Evolutionary conservation across 805 yeast genomes (phyloP), one percentile per base, ranked within the genome.

Genomic region (Lachancea lanzarotensis): DNA sequence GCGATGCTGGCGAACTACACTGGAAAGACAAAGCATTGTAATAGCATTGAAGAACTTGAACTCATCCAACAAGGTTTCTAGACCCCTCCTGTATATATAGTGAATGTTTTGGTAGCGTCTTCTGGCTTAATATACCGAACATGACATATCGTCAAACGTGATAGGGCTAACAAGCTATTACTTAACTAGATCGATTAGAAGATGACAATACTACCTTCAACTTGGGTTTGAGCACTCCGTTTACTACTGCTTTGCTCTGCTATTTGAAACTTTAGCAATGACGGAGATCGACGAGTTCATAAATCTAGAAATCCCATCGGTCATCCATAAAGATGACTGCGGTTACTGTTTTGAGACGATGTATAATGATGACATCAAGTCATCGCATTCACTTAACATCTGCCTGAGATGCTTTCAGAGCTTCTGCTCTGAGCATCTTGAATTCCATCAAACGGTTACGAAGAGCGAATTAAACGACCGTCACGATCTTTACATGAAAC

Each of bases 251-350:
- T 22, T 22, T 22, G 25, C 25, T 22, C 25, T 22, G 8, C 25
- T 6, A 6, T 8, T 22, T 22, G 25, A 8, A 6, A 9, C 22
- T 11, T 15, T 12, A 19, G 38, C 35, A 18, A 46, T 49, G 48
- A 31, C 39, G 9, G 48, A 49, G 49, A 37, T 44, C 13, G 55
- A 50, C 10, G 42, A 30, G 5, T 17, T 55, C 22, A 37, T 35
- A 3, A 38, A 36, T 9, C 35, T 50, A 15, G 45, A 52, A 2
- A 45, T 67, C 26, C 65, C 68, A 2, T 49, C 64, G 19, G 68
- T 72, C 2, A 78, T 90, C 15, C 81, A 79, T 56, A 90, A 87
- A 59, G 97, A 91, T 67, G 96, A 89, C 52, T 90, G 97, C 60
- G 84, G 84, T 68, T 91, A 77, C 65, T 83, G 90, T 43, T 91